A percentile compares a stretch with the other conserved stretches of the same genome.
Evolutionary conservation across 1,284 basidiomycete species (phyloP).

Genomic region (Laetiporus sulphureus): DNA sequence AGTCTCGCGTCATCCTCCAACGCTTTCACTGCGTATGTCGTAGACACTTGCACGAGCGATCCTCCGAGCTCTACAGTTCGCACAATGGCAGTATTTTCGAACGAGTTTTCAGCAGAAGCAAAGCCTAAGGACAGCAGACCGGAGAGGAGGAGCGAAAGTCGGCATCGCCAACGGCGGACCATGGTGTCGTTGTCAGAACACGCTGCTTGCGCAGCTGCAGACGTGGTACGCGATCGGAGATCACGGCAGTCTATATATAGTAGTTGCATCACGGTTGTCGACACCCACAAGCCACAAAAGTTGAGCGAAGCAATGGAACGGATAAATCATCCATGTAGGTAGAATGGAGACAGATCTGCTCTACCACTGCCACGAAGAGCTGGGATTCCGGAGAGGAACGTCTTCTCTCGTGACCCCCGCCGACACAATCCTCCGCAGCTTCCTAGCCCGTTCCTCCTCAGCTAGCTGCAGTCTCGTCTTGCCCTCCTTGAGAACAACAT

Average conservation of each 20-base stretch:
- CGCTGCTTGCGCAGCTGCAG: conserved; percentile 6
- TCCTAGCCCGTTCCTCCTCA: conserved; percentile 56
- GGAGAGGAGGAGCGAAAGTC: conserved; percentile 23
- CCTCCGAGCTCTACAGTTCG: conserved; percentile 86
- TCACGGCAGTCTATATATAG: neutral
- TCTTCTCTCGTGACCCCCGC: conserved; percentile 77
- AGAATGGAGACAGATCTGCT: conserved; percentile 3
- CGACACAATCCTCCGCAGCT: conserved; percentile 71
- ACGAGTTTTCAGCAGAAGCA: conserved; percentile 41
- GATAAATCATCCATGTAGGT: too few relatives aligned
- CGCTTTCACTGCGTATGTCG: conserved; percentile 80
- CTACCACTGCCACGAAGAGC: conserved; percentile 82
- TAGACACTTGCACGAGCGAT: conserved; percentile 77
- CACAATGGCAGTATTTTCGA: conserved; percentile 83
- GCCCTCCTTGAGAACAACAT: conserved; percentile 80
- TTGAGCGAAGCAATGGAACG: too few relatives aligned
- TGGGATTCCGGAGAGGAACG: conserved; percentile 69
- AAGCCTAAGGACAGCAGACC: conserved; percentile 22
- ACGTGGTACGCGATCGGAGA: conserved; percentile 4
- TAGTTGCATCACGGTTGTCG: neutral
- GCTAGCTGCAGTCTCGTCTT: conserved; percentile 72
- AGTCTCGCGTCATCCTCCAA: conserved; percentile 52
- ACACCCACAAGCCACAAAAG: too few relatives aligned
- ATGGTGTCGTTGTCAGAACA: conserved; percentile 17
- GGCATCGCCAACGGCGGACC: conserved; percentile 25